These are phyloP conservation scores for Ilex paraguariensis DNA, from an alignment of 305 asterid species.

Conservation along the genomic window DNA sequence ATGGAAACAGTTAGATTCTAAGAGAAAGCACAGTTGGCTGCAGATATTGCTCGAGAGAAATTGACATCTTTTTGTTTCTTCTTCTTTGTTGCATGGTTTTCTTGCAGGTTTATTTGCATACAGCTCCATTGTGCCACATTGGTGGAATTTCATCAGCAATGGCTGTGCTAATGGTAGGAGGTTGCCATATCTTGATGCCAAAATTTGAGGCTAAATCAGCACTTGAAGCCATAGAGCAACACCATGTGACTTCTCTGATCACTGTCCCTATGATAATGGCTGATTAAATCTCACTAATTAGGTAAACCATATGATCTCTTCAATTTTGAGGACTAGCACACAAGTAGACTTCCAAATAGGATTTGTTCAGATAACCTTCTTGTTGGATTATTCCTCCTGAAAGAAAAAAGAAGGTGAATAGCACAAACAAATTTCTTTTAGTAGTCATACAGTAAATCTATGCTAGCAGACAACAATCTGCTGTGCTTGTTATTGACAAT, in stretches of 20 bases:
- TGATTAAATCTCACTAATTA: conserved; percentile 52
- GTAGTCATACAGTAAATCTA: too few species aligned
- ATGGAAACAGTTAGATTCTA: too few species aligned
- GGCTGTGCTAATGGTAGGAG: conserved; percentile 88
- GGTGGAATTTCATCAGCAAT: conserved; percentile 95
- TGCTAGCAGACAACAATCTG: not conserved
- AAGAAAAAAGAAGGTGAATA: too few species aligned
- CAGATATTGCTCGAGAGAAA: too few species aligned
- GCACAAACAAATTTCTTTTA: too few species aligned
- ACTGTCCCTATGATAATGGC: conserved; percentile 94
- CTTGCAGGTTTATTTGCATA: conserved; percentile 74
- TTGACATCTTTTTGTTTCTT: not conserved
- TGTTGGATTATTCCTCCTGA: too few species aligned
- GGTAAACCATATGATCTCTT: conserved; percentile 23
- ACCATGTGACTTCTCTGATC: conserved; percentile 63
- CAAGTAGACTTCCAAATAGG: too few species aligned
- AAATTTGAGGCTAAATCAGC: conserved; percentile 71
- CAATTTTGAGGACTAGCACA: too few species aligned
- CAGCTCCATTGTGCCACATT: conserved; percentile 86
- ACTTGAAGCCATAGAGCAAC: conserved; percentile 51
- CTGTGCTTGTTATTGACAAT: not conserved
- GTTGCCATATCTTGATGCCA: conserved; percentile 70
- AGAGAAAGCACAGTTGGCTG: too few species aligned
- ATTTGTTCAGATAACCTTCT: too few species aligned
- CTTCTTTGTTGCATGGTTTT: not conserved